A percentile compares a stretch with the other conserved stretches of the same genome.
Conservation (phyloP, 345 rosid species). For the Eucalyptus cladocalyx region DNA sequence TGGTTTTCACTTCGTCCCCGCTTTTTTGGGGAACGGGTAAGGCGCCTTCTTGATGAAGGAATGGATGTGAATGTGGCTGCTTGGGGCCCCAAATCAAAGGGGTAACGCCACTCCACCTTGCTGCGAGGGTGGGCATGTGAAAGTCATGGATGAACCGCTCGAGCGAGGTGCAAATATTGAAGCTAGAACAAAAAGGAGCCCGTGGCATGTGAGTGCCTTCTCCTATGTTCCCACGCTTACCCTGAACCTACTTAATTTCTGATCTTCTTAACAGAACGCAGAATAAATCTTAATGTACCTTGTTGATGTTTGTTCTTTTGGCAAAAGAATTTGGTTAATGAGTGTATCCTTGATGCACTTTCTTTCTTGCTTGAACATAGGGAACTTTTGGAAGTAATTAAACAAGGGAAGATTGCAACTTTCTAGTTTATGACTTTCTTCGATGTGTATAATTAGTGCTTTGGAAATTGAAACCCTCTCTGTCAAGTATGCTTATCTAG, state of each 20-base stretch:
- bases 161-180: constrained; percentile 94
- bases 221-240: background rate
- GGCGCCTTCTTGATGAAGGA: constrained; percentile 67
- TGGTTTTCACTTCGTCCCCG: no score
- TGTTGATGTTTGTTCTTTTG: background rate
- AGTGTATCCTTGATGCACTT: background rate
- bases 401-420: background rate
- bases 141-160: constrained; percentile 84
- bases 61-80: constrained; percentile 76
- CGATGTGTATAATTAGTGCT: background rate
- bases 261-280: background rate
- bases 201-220: constrained; percentile 61
- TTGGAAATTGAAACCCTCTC: background rate
- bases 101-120: constrained; percentile 89
- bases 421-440: background rate
- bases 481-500: background rate
- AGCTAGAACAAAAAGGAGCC: constrained; percentile 86
- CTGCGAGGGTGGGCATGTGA: constrained; percentile 94
- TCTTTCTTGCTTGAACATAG: background rate
- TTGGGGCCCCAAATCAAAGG: constrained; percentile 91
- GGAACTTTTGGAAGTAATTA: background rate
- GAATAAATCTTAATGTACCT: background rate
- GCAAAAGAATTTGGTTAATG: background rate
- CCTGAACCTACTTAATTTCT: background rate
- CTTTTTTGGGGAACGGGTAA: constrained; percentile 24